Evolutionary conservation across 148 eudicot genomes (phyloP).

Genomic region (Mesembryanthemum crystallinum): DNA sequence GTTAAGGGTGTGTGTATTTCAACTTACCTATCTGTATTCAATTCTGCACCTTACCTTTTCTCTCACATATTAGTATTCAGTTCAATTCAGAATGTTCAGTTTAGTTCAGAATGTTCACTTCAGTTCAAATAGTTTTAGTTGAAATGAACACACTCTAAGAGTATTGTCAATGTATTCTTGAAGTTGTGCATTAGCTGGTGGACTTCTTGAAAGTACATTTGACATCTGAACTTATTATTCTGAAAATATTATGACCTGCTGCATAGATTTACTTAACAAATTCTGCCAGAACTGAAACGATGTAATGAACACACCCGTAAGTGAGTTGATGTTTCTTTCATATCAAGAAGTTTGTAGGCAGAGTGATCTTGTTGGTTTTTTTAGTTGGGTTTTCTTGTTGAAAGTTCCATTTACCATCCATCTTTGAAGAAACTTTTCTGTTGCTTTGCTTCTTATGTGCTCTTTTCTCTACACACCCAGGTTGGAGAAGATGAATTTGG

Average conservation of each 20-base stretch:
- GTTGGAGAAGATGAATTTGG: conserved; percentile 99
- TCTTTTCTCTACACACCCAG: conserved; percentile 33
- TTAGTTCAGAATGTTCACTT: no score
- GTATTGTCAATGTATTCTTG: neutral
- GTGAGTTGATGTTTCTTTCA: no score
- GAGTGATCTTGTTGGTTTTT: neutral
- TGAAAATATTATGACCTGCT: neutral
- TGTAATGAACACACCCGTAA: no score
- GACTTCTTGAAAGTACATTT: neutral
- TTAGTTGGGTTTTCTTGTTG: neutral
- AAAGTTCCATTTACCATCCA: neutral
- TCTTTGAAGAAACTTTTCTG: neutral
- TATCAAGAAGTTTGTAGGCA: no score
- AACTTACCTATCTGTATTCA: no score
- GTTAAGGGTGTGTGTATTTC: neutral
- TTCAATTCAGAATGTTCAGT: no score
- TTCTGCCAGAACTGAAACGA: no score
- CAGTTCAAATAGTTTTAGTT: no score
- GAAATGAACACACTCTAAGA: no score
- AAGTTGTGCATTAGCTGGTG: neutral
- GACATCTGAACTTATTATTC: no score
- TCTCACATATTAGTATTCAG: no score
- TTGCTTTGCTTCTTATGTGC: conserved; percentile 7
- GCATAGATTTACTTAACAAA: neutral
- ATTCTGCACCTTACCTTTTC: no score